Evolutionary conservation across 768 basidiomycete genomes (phyloP).

Genomic region (Tulasnella sp.): DNA sequence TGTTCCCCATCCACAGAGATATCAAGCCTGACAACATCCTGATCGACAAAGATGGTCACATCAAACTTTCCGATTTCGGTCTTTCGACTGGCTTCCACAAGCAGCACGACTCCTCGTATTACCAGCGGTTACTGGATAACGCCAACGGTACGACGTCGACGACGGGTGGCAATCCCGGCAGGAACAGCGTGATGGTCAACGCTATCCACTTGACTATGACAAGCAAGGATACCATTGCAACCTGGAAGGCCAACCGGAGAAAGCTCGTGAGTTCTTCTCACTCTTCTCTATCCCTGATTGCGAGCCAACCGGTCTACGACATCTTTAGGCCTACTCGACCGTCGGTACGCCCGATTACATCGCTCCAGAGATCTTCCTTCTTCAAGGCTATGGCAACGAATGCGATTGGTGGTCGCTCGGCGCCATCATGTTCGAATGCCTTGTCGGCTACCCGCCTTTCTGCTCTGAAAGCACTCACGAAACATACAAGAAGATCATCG

Average conservation of each 20-base stretch:
- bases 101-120: conserved; percentile 93
- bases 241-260: conserved; percentile 97
- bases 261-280: conserved; percentile 59
- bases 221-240: conserved; percentile 87
- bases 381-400: conserved; percentile 96
- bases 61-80: conserved; percentile 98
- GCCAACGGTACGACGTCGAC: conserved; percentile 32
- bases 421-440: conserved; percentile 96
- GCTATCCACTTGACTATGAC: conserved; percentile 95
- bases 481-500: conserved; percentile 95
- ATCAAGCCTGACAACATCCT: conserved; percentile 99
- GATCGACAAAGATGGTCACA: conserved; percentile 93
- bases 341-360: conserved; percentile 97
- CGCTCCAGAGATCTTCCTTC: conserved; percentile 92
- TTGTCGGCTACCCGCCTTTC: conserved; percentile 96
- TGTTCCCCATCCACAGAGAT: conserved; percentile 48
- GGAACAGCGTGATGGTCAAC: conserved; percentile 97
- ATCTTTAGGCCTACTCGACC: conserved; percentile 81
- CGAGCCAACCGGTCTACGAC: conserved; percentile 1
- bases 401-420: conserved; percentile 99
- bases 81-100: conserved; percentile 99
- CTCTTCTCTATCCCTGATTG: background rate
- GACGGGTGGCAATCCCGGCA: conserved; percentile 38
- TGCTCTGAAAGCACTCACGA: conserved; percentile 96
- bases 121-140: conserved; percentile 76